Evolutionary conservation across 164 flowering plant species (phyloP).

Genomic region (Vitis amurensis): DNA sequence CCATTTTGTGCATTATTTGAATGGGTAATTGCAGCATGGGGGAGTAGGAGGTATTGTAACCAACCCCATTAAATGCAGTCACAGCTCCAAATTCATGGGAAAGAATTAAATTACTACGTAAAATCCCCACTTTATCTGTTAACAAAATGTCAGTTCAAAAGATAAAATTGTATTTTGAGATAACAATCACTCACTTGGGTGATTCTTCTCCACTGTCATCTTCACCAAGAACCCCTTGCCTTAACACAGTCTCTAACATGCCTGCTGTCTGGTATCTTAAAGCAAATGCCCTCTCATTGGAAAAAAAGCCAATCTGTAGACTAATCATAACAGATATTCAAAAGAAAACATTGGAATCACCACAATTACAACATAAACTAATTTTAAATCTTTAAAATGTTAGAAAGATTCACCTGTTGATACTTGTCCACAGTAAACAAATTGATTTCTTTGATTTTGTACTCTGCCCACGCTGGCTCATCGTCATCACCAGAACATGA

Average conservation of each 20-base stretch:
- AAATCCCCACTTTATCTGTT: not conserved
- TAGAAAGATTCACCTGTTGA: conserved; percentile 73
- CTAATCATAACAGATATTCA: conserved; percentile 48
- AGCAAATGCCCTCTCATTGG: conserved; percentile 79
- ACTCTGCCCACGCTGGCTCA: conserved; percentile 88
- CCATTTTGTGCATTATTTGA: not conserved
- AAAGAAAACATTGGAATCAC: conserved; percentile 16
- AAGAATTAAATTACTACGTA: not conserved
- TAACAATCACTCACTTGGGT: conserved; percentile 62
- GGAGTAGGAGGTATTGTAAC: not conserved
- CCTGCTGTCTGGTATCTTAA: conserved; percentile 93
- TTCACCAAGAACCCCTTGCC: conserved; percentile 94
- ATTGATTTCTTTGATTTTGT: conserved; percentile 91
- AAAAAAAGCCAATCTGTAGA: conserved; percentile 87
- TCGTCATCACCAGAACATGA: conserved; percentile 47
- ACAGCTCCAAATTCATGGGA: not conserved
- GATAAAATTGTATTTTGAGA: not conserved
- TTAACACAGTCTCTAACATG: conserved; percentile 81
- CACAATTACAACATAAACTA: conserved; percentile 5
- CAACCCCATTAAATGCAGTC: not conserved
- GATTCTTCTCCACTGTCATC: conserved; percentile 96
- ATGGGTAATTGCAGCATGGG: not conserved
- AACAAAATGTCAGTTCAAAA: not conserved
- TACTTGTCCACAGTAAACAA: conserved; percentile 96
- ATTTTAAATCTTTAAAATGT: not conserved